Evolutionary conservation across 2,329 filamentous ascomycete genomes (phyloP), one percentile per base, ranked within the genome.

Genomic region (Stemphylium vesicarium): DNA sequence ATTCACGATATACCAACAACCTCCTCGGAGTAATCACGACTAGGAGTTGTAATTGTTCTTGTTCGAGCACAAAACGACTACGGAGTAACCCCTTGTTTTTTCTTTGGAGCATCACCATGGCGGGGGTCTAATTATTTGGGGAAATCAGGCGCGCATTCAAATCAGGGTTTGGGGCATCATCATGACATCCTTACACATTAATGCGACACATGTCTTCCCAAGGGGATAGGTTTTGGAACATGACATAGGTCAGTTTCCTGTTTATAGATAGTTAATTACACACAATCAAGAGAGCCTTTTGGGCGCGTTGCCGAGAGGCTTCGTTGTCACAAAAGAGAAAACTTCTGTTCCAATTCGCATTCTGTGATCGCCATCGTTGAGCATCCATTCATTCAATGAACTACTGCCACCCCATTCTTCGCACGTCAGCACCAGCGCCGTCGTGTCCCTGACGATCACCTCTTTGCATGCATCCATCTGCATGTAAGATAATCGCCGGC

Each of bases 1-100:
- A 22, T 55, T 46, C 36, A 41, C 51, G 36, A 43, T 45, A 55
- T 40, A 55, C 39, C 47, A 41, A 41, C 43, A 44, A 50, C 40
- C 15, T 36, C 15, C 29, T 15, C 7, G 22, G 22, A 24, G 22
- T 24, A 7, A 22, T 48, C 43, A 48, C 31, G 43, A 53, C 24
- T 48, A 40, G 44, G 33, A 42, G 43, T 53, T 53, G 43, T 37
- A 31, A 48, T 24, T 43, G 18, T 38, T 38, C 50, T 44, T 46
- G 43, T 50, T 40, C 46, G 36, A 52, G 37, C 36, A n/a, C 39
- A 33, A 54, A 24, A 24, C 22, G 22, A 24, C 35, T 29, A 47
- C 43, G 51, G 51, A 54, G 51, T 54, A 54, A 33, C 26, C 32
- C 20, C 18, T 40, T n/a, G 18, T 47, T 39, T 49, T 40, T 44